These are phyloP conservation scores for Cladorrhinum samala DNA, from an alignment of 495 filamentous ascomycete species.

Conservation along the genomic window DNA sequence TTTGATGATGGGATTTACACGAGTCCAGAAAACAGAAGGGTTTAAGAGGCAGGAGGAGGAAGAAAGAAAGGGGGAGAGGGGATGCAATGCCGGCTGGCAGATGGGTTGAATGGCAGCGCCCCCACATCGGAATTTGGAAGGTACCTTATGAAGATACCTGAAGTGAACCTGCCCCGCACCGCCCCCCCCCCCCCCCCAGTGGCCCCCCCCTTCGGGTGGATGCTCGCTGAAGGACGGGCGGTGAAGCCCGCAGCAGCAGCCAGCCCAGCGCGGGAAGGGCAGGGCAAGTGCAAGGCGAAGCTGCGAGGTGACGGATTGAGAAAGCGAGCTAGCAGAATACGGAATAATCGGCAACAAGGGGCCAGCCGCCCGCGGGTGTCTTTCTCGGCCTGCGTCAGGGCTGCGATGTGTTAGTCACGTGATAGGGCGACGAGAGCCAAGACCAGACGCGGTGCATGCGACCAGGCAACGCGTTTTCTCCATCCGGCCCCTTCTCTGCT, in stretches of 20 bases:
- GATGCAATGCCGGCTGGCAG: not conserved
- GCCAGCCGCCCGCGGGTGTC: not conserved
- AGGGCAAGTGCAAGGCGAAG: not conserved
- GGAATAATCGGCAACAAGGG: not conserved
- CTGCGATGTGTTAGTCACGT: conserved; percentile 3
- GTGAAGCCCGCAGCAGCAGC: not conserved
- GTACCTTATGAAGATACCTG: not conserved
- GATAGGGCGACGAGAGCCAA: conserved; percentile 2
- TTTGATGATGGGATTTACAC: not conserved
- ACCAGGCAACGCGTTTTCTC: not conserved
- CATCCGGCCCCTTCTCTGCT: not conserved
- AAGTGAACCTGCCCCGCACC: not conserved
- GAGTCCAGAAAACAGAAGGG: not conserved
- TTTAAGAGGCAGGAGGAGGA: not conserved
- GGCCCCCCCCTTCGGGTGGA: too few species aligned
- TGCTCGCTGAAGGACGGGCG: not conserved
- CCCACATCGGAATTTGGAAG: not conserved
- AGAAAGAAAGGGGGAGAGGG: not conserved
- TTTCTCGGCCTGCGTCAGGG: conserved; percentile 1
- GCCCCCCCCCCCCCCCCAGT: too few species aligned
- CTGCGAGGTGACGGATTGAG: conserved; percentile 3
- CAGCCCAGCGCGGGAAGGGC: too few species aligned
- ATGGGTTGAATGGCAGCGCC: not conserved
- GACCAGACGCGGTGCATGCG: not conserved
- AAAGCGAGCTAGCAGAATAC: conserved; percentile 3